phyloP scores from a whole-genome alignment of 352 stramenopile genomes.

The Phytophthora chlamydospora region DNA sequence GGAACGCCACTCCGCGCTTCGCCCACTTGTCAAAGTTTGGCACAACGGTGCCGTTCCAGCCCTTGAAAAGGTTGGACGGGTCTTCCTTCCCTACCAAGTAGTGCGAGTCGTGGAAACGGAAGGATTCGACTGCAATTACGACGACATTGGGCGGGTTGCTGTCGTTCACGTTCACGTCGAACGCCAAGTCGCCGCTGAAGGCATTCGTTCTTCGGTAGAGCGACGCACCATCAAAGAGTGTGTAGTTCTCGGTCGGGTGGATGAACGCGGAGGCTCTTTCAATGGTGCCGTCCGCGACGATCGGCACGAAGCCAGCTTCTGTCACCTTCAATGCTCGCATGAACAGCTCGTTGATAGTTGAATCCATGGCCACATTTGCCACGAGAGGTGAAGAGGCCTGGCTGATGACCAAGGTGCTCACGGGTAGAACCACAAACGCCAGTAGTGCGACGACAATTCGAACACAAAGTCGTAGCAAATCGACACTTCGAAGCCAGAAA shows the following conservation, averaged over 20 bases:
- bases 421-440: constrained; percentile 20
- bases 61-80: constrained; percentile 39
- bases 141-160: constrained; percentile 50
- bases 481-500: constrained; percentile 7
- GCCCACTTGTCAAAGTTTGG: constrained; percentile 58
- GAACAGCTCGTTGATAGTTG: constrained; percentile 50
- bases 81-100: constrained; percentile 54
- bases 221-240: constrained; percentile 39
- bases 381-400: constrained; percentile 27
- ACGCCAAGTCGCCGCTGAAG: constrained; percentile 45
- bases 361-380: constrained; percentile 45
- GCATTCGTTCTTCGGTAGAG: constrained; percentile 45
- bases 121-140: constrained; percentile 57
- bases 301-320: constrained; percentile 27
- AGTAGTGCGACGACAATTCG: constrained; percentile 19
- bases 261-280: constrained; percentile 30
- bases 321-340: constrained; percentile 23
- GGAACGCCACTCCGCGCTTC: constrained; percentile 49
- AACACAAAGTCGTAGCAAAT: constrained; percentile 16
- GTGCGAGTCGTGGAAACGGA: constrained; percentile 54
- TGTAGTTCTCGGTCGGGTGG: constrained; percentile 43
- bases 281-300: constrained; percentile 30
- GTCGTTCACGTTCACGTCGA: constrained; percentile 45
- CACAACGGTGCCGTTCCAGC: constrained; percentile 32
- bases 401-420: constrained; percentile 21